Evolutionary conservation across 2,329 filamentous ascomycete species (phyloP).

Genomic region (Coleophoma cylindrospora): DNA sequence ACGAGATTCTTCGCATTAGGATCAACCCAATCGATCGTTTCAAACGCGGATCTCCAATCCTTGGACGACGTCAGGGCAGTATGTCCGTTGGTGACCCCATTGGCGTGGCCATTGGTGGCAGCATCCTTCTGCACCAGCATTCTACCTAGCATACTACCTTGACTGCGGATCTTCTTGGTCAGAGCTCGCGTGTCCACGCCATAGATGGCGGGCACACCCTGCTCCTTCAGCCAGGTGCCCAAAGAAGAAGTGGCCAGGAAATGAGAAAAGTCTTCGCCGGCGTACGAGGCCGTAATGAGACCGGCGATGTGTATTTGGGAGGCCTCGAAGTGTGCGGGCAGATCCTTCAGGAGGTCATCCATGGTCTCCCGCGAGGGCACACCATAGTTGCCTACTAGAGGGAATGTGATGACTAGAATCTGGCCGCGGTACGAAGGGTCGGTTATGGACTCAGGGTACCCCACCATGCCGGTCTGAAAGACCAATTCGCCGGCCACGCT

Average conservation of each 20-base stretch:
- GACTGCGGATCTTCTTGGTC: constrained; percentile 88
- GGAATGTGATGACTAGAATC: constrained; percentile 95
- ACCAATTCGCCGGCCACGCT: constrained; percentile 95
- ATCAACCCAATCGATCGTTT: constrained; percentile 81
- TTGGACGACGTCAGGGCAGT: constrained; percentile 32
- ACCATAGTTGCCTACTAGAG: constrained; percentile 94
- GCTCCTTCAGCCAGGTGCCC: constrained; percentile 93
- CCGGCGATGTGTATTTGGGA: constrained; percentile 90
- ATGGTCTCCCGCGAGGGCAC: constrained; percentile 82
- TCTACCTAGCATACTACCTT: constrained; percentile 94
- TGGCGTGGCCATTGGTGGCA: constrained; percentile 36
- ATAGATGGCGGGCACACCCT: constrained; percentile 89
- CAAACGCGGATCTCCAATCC: constrained; percentile 56
- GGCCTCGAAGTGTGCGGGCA: constrained; percentile 92
- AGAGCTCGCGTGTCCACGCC: constrained; percentile 90
- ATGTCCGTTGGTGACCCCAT: constrained; percentile 32
- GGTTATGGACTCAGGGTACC: constrained; percentile 90
- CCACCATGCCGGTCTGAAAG: constrained; percentile 99
- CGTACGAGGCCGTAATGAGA: constrained; percentile 85
- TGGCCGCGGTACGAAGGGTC: constrained; percentile 87
- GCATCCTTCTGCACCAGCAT: constrained; percentile 68
- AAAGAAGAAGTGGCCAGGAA: constrained; percentile 87
- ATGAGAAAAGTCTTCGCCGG: constrained; percentile 93
- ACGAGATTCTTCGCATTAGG: constrained; percentile 93
- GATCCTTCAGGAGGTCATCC: constrained; percentile 78